A percentile compares a stretch with the other conserved stretches of the same genome.
Evolutionary conservation across 2,329 filamentous ascomycete species (phyloP).

Genomic region (Penicillium sp.): DNA sequence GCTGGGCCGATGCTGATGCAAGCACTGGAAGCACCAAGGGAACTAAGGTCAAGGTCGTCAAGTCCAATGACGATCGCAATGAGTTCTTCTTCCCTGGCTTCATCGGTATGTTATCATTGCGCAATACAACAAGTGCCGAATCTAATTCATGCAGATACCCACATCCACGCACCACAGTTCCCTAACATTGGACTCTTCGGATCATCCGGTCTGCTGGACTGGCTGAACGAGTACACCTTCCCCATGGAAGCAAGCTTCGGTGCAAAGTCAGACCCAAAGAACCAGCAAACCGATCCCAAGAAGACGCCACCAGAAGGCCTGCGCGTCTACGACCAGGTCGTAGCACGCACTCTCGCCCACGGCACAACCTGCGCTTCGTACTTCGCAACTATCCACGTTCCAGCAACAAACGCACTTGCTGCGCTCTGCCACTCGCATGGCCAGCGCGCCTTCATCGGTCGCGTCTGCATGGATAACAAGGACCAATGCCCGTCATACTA

Average conservation of each 20-base stretch:
- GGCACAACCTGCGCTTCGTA: slow-evolving; percentile 93
- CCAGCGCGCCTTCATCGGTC: slow-evolving; percentile 86
- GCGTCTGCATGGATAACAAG: slow-evolving; percentile 88
- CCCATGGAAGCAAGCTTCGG: slow-evolving; percentile 80
- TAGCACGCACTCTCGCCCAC: slow-evolving; percentile 79
- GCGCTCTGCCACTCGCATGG: slow-evolving; percentile 77
- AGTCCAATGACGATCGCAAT: slow-evolving; percentile 42
- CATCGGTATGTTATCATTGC: slow-evolving; percentile 37
- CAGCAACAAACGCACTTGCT: slow-evolving; percentile 86
- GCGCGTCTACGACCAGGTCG: slow-evolving; percentile 72
- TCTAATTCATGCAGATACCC: slow-evolving; percentile 68
- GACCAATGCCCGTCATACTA: slow-evolving; percentile 73
- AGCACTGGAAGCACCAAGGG: slow-evolving; percentile 11
- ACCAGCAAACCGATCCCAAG: slow-evolving; percentile 16
- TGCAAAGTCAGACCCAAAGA: slow-evolving; percentile 19
- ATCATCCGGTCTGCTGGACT: slow-evolving; percentile 87
- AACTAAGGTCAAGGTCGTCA: slow-evolving; percentile 36
- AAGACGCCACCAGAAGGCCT: slow-evolving; percentile 31
- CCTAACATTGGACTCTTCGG: slow-evolving; percentile 94
- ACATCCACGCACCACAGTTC: slow-evolving; percentile 93
- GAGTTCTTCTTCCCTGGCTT: slow-evolving; percentile 53
- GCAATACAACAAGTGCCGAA: not conserved
- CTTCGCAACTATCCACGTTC: slow-evolving; percentile 85
- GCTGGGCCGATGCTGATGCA: slow-evolving; percentile 27
- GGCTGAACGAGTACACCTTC: slow-evolving; percentile 93